Conservation (phyloP, 306 rosid species). For the Glycine latifolia region DNA sequence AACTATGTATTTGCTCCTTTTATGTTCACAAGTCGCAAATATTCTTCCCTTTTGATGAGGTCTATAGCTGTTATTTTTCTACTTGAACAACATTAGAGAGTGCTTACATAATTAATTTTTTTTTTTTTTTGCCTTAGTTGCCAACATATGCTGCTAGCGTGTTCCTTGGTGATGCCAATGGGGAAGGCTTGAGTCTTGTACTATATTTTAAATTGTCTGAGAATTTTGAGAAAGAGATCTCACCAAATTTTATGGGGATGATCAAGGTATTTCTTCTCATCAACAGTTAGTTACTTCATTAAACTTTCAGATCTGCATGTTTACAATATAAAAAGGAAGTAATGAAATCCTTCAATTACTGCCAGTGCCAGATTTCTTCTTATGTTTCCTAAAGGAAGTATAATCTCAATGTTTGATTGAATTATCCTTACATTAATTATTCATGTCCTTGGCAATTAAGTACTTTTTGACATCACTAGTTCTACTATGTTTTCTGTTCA, state of each 20-base stretch:
- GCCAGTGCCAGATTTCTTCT: background rate
- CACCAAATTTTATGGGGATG: slow-evolving; percentile 62
- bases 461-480: background rate
- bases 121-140: slow-evolving; percentile 56
- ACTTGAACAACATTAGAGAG: background rate
- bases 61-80: slow-evolving; percentile 27
- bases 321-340: background rate
- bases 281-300: background rate
- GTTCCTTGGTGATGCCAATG: slow-evolving; percentile 78
- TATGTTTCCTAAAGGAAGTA: background rate
- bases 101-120: slow-evolving; percentile 1
- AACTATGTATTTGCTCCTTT: too few relatives aligned
- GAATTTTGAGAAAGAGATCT: slow-evolving; percentile 69
- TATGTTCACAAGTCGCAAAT: background rate
- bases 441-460: background rate
- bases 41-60: slow-evolving; percentile 13
- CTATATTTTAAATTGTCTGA: slow-evolving; percentile 78
- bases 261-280: slow-evolving; percentile 61
- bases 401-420: background rate
- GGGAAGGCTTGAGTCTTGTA: slow-evolving; percentile 96
- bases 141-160: slow-evolving; percentile 85
- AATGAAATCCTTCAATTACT: background rate
- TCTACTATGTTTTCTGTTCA: background rate
- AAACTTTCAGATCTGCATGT: slow-evolving; percentile 1
- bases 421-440: background rate